These are phyloP conservation scores for Solanum tacnaense DNA, from an alignment of 257 asterid species.

Conservation along the genomic window DNA sequence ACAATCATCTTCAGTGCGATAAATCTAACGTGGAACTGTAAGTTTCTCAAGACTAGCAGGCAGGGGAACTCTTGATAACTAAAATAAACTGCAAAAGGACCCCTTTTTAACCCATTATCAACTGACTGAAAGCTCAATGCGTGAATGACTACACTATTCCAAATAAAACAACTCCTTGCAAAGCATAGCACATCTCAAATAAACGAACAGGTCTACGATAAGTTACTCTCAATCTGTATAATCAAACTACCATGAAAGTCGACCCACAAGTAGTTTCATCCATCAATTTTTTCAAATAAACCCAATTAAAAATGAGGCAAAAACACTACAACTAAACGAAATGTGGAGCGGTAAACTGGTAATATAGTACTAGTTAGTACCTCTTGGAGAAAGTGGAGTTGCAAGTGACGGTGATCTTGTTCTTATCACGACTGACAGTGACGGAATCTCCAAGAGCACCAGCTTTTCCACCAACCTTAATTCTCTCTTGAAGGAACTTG, in stretches of 20 bases:
- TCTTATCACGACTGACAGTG: conserved; percentile 41
- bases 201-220: neutral
- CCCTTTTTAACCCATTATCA: neutral
- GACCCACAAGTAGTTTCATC: neutral
- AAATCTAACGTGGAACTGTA: neutral
- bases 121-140: neutral
- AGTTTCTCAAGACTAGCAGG: neutral
- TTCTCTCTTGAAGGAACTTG: conserved; percentile 56
- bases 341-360: neutral
- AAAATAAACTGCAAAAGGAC: neutral
- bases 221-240: neutral
- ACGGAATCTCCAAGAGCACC: conserved; percentile 59
- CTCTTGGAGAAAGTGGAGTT: conserved; percentile 43
- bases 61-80: neutral
- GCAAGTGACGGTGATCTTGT: conserved; percentile 46
- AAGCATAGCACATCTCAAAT: neutral
- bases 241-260: neutral
- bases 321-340: neutral
- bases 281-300: neutral
- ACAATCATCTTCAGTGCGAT: neutral
- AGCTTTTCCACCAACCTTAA: conserved; percentile 61
- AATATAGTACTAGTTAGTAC: conserved; percentile 5
- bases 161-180: neutral
- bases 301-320: conserved; percentile 7
- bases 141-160: neutral